phyloP scores from a whole-genome alignment of 2,329 filamentous ascomycete genomes.

The Metarhizium brunneum region DNA sequence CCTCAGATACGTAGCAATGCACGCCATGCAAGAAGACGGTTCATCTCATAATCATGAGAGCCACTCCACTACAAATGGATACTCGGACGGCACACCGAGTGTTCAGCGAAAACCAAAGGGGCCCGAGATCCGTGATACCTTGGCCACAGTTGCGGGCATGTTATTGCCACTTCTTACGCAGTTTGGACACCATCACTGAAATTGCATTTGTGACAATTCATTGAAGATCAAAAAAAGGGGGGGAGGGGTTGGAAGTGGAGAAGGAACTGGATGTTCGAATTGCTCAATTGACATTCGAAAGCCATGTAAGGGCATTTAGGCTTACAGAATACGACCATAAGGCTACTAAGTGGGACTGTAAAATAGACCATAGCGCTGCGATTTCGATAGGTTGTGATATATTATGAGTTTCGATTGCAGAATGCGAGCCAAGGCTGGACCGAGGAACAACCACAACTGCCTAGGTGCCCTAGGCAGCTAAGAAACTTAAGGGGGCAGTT shows the following conservation, averaged over 20 bases:
- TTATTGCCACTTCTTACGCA: constrained; percentile 68
- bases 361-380: neutral
- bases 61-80: constrained; percentile 40
- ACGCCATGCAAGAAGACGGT: constrained; percentile 82
- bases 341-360: neutral
- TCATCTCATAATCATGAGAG: constrained; percentile 42
- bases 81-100: constrained; percentile 35
- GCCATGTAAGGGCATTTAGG: no score
- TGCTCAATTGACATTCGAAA: no score
- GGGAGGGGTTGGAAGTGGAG: neutral
- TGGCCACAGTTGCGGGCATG: constrained; percentile 68
- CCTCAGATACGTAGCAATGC: constrained; percentile 88
- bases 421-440: neutral
- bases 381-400: neutral
- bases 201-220: neutral
- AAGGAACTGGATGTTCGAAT: neutral
- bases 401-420: neutral
- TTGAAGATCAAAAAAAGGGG: neutral
- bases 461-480: no score
- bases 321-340: no score
- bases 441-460: neutral
- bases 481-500: no score
- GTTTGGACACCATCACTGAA: constrained; percentile 60
- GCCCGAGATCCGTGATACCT: constrained; percentile 56
- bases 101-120: constrained; percentile 43